These are phyloP conservation scores for Cicer judaicum DNA, from an alignment of 306 rosid species.

Conservation along the genomic window DNA sequence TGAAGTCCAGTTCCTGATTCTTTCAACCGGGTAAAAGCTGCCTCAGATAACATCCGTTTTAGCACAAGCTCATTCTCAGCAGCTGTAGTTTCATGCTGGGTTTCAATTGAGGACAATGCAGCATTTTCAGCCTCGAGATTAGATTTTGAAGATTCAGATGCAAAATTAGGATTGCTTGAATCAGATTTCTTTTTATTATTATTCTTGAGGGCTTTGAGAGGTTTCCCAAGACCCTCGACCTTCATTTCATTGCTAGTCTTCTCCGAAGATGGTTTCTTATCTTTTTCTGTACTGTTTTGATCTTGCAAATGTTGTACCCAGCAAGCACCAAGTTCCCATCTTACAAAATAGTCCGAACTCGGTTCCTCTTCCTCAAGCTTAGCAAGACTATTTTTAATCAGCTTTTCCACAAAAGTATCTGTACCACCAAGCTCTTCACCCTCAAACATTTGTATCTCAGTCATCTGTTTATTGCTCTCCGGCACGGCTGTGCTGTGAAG, in stretches of 20 bases:
- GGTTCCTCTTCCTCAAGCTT: slow-evolving; percentile 80
- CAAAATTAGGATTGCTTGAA: slow-evolving; percentile 54
- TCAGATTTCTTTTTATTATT: slow-evolving; percentile 69
- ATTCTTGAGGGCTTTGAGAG: slow-evolving; percentile 86
- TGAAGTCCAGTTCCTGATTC: slow-evolving; percentile 95
- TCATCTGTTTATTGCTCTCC: slow-evolving; percentile 60
- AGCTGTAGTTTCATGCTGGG: slow-evolving; percentile 58
- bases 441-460: slow-evolving; percentile 56
- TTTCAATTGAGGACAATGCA: slow-evolving; percentile 53
- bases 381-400: slow-evolving; percentile 72
- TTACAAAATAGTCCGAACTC: slow-evolving; percentile 62
- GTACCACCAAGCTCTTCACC: slow-evolving; percentile 65
- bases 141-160: slow-evolving; percentile 55
- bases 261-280: slow-evolving; percentile 73
- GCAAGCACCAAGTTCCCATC: slow-evolving; percentile 99
- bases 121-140: slow-evolving; percentile 61
- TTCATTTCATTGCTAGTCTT: slow-evolving; percentile 84
- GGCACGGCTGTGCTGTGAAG: slow-evolving; percentile 72
- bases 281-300: slow-evolving; percentile 83
- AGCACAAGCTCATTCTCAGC: slow-evolving; percentile 81
- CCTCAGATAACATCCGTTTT: slow-evolving; percentile 67
- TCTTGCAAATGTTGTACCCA: slow-evolving; percentile 99
- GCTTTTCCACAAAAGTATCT: slow-evolving; percentile 64
- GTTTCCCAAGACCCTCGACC: slow-evolving; percentile 97
- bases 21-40: slow-evolving; percentile 83